Evolutionary conservation across 768 basidiomycete genomes (phyloP).

Genomic region (Pleurotus ostreatus): DNA sequence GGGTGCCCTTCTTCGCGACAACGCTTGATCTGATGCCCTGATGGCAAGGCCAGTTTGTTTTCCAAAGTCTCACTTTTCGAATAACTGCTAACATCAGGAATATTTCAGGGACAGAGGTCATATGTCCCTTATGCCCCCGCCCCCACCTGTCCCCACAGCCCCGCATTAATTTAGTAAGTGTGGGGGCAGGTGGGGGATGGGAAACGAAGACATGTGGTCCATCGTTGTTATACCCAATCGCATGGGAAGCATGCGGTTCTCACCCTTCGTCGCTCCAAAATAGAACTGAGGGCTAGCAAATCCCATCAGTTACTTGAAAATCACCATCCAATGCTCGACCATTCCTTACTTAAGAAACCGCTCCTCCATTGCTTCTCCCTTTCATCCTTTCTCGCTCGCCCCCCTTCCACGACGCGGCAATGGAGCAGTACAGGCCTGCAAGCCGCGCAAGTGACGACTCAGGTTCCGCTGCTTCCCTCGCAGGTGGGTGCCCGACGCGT

Average conservation of each 20-base stretch:
- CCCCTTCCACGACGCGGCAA: slow-evolving; percentile 17
- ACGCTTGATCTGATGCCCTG: no score
- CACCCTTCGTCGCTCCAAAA: background rate
- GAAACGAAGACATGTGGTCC: background rate
- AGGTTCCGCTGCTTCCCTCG: slow-evolving; percentile 27
- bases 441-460: slow-evolving; percentile 32
- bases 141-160: no score
- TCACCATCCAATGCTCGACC: background rate
- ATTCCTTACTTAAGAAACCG: background rate
- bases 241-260: background rate
- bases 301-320: background rate
- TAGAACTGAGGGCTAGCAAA: background rate
- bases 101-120: no score
- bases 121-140: no score
- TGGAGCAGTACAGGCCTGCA: slow-evolving; percentile 30
- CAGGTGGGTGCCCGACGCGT: slow-evolving; percentile 22
- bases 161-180: no score
- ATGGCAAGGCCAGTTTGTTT: no score
- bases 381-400: background rate
- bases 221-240: background rate
- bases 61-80: no score
- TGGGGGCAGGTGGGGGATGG: background rate
- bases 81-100: no score
- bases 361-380: background rate
- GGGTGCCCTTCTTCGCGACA: no score